phyloP scores from a whole-genome alignment of 1,284 basidiomycete species.

The Cryptococcus sp. region DNA sequence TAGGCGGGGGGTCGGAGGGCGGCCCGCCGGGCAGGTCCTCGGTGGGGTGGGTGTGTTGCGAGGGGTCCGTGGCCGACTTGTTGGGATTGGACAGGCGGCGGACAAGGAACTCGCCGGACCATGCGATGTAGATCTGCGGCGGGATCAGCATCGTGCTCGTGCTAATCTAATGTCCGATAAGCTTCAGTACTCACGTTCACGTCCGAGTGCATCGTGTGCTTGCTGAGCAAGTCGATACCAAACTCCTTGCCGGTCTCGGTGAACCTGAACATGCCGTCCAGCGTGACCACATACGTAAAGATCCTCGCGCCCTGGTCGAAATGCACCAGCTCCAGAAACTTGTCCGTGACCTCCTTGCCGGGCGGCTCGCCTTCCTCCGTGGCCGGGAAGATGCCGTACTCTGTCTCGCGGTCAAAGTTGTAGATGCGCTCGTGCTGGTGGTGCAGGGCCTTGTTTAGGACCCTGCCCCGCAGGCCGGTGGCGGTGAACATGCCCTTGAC shows the following conservation, averaged over 20 bases:
- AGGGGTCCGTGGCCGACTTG: slow-evolving; percentile 26
- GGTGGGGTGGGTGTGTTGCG: slow-evolving; percentile 42
- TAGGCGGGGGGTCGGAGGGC: slow-evolving; percentile 25
- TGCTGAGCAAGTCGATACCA: slow-evolving; percentile 54
- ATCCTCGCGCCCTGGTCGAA: slow-evolving; percentile 53
- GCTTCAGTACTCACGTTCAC: slow-evolving; percentile 47
- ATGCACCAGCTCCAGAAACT: slow-evolving; percentile 53
- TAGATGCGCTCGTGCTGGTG: slow-evolving; percentile 54
- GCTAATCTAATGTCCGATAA: too few relatives aligned
- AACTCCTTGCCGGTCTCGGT: slow-evolving; percentile 57
- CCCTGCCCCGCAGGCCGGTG: slow-evolving; percentile 48
- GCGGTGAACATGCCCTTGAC: slow-evolving; percentile 53
- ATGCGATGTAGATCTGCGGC: slow-evolving; percentile 40
- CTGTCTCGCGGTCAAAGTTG: slow-evolving; percentile 51
- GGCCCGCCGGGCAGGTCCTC: slow-evolving; percentile 31
- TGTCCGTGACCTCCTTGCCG: slow-evolving; percentile 43
- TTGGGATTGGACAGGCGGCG: slow-evolving; percentile 31
- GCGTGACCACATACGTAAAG: slow-evolving; percentile 55
- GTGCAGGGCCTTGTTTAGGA: slow-evolving; percentile 52
- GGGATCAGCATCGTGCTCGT: neutral
- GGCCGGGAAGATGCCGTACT: slow-evolving; percentile 43
- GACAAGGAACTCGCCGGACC: slow-evolving; percentile 45
- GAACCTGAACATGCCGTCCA: slow-evolving; percentile 54
- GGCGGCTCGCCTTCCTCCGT: slow-evolving; percentile 21
- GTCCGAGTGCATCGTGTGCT: slow-evolving; percentile 58